Conservation (phyloP, 225 moss, liverwort and hornwort species). For the Polytrichum formosum region DNA sequence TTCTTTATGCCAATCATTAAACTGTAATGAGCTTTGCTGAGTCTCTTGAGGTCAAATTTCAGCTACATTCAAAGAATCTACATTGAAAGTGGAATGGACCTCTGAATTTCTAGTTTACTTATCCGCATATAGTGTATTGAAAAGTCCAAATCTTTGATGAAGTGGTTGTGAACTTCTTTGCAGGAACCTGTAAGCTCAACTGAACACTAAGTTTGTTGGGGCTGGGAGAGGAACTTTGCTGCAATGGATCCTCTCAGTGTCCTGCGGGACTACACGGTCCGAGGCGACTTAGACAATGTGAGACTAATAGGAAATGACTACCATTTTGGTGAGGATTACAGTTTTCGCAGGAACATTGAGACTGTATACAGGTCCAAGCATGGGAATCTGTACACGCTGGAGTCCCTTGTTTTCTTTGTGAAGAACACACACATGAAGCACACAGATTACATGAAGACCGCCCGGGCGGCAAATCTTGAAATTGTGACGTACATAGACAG, state of each 20-base stretch:
- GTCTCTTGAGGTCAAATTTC: too few species aligned
- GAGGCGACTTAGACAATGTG: conserved; percentile 71
- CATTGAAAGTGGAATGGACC: too few species aligned
- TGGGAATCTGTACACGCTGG: conserved; percentile 85
- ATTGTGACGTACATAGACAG: conserved; percentile 89
- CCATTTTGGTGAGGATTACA: conserved; percentile 83
- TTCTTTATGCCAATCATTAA: too few species aligned
- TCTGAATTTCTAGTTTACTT: too few species aligned
- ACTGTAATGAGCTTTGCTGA: too few species aligned
- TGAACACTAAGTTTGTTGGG: neutral
- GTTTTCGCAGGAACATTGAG: conserved; percentile 75
- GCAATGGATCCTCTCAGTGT: conserved; percentile 83
- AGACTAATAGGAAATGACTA: conserved; percentile 71
- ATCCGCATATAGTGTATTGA: too few species aligned
- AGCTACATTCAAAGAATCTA: too few species aligned
- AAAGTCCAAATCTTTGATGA: too few species aligned
- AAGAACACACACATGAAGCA: conserved; percentile 67
- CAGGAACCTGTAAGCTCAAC: too few species aligned
- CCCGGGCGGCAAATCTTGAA: conserved; percentile 76
- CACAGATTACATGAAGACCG: conserved; percentile 91
- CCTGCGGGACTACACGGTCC: conserved; percentile 77
- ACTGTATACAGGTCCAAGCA: conserved; percentile 95
- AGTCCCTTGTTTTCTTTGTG: conserved; percentile 84
- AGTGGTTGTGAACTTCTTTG: too few species aligned
- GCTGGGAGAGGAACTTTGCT: neutral